phyloP scores from a whole-genome alignment of 176 grass and related monocot species.

The Luzula sylvatica region DNA sequence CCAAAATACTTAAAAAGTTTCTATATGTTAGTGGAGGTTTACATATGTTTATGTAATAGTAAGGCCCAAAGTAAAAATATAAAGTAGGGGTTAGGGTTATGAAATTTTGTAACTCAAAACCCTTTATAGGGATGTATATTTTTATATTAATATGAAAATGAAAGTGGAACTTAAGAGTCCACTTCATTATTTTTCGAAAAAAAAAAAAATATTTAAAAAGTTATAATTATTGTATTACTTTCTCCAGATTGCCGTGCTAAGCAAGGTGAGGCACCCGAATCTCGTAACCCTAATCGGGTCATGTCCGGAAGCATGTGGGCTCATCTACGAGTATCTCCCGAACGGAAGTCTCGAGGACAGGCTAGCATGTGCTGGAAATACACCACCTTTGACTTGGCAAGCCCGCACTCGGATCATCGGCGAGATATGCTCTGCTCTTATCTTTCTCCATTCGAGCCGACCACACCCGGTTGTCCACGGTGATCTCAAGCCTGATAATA shows the following conservation, averaged over 20 bases:
- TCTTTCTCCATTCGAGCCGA: slow-evolving; percentile 64
- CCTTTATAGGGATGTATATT: too few relatives aligned
- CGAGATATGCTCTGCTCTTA: slow-evolving; percentile 67
- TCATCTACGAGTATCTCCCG: slow-evolving; percentile 71
- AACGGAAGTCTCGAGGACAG: slow-evolving; percentile 65
- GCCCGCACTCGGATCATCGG: slow-evolving; percentile 40
- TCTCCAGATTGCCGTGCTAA: slow-evolving; percentile 43
- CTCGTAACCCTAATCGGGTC: slow-evolving; percentile 56
- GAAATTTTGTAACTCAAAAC: too few relatives aligned
- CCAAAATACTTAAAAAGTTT: too few relatives aligned
- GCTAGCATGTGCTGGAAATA: slow-evolving; percentile 23
- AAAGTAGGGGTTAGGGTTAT: too few relatives aligned
- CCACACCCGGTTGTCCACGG: slow-evolving; percentile 51
- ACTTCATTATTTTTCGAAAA: too few relatives aligned
- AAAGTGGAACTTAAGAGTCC: too few relatives aligned
- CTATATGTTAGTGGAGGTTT: too few relatives aligned
- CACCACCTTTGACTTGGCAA: slow-evolving; percentile 52
- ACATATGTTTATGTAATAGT: too few relatives aligned
- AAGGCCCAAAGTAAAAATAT: too few relatives aligned
- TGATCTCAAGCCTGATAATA: slow-evolving; percentile 53
- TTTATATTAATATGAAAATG: too few relatives aligned
- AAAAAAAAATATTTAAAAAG: too few relatives aligned
- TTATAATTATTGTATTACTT: too few relatives aligned
- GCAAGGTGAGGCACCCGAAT: slow-evolving; percentile 69
- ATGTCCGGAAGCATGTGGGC: slow-evolving; percentile 34